A percentile compares a stretch with the other conserved stretches of the same genome.
Conservation (phyloP, 2,329 filamentous ascomycete genomes). For the Shiraia bambusicola region DNA sequence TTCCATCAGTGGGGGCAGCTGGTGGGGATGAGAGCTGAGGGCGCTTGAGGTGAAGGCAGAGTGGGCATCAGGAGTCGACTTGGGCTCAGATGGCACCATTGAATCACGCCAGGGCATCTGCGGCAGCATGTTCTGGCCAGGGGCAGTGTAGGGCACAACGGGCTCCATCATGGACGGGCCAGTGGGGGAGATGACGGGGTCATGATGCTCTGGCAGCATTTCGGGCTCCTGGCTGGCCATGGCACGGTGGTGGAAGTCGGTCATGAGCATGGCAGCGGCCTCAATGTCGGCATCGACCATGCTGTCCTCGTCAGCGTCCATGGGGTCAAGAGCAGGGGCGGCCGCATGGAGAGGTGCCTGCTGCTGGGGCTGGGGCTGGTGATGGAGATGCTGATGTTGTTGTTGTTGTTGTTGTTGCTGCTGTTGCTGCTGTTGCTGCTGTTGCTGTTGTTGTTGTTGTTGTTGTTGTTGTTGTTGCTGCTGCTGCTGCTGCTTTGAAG, state of each 20-base stretch:
- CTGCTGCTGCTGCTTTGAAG: conserved; percentile 59
- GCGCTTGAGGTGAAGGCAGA: conserved; percentile 63
- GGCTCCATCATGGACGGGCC: conserved; percentile 74
- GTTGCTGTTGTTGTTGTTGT: no score
- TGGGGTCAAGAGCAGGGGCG: conserved; percentile 77
- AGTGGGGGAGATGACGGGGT: conserved; percentile 72
- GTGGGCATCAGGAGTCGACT: conserved; percentile 68
- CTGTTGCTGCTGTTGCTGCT: no score
- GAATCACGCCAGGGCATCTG: conserved; percentile 93
- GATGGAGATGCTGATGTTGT: no score
- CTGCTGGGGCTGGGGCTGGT: no score
- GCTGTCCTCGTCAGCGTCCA: conserved; percentile 85
- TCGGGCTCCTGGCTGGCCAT: conserved; percentile 69
- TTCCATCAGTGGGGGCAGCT: conserved; percentile 70
- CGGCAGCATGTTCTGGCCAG: conserved; percentile 76
- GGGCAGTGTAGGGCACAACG: conserved; percentile 66
- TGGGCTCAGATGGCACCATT: conserved; percentile 75
- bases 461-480: no score
- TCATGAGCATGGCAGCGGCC: conserved; percentile 97
- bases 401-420: no score
- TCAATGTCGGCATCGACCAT: conserved; percentile 97
- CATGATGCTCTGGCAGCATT: conserved; percentile 54
- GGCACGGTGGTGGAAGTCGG: conserved; percentile 95
- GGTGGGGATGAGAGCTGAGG: conserved; percentile 59
- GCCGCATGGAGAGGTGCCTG: conserved; percentile 74